Percentiles rank a stretch among this genome's conserved stretches.
phyloP scores from a whole-genome alignment of 345 rosid species.

The Rhodamnia rubescens region DNA sequence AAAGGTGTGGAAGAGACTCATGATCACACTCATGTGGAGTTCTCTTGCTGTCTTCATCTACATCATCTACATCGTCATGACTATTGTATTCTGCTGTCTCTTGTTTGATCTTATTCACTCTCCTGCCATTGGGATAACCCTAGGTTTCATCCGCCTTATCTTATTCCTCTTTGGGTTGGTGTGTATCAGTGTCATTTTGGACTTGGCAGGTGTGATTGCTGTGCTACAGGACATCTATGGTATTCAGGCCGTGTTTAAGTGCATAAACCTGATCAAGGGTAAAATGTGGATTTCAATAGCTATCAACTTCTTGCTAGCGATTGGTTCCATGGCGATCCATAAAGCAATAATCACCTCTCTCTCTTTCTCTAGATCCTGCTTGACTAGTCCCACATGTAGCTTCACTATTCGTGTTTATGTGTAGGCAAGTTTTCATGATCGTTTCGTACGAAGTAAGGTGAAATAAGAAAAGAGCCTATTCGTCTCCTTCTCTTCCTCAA shows the following conservation, averaged over 20 bases:
- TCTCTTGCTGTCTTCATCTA: constrained; percentile 5
- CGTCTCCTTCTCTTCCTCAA: no score
- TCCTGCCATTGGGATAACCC: neutral
- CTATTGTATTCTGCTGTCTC: neutral
- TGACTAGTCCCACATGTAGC: no score
- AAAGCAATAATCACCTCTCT: no score
- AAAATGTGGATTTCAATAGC: constrained; percentile 13
- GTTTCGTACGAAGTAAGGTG: no score
- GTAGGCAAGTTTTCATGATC: no score
- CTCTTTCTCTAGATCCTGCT: no score
- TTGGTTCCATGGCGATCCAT: accelerated
- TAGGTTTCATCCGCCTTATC: neutral
- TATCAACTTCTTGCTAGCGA: constrained; percentile 4
- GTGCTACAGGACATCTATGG: constrained; percentile 40
- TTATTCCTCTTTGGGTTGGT: constrained; percentile 12
- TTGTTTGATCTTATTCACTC: neutral
- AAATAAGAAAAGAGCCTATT: no score
- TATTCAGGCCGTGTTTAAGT: constrained; percentile 31
- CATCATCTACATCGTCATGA: constrained; percentile 1
- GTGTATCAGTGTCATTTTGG: constrained; percentile 26
- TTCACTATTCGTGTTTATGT: no score
- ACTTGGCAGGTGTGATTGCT: constrained; percentile 36
- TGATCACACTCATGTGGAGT: constrained; percentile 26
- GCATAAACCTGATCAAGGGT: constrained; percentile 24
- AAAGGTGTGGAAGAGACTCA: constrained; percentile 39